Evolutionary conservation across 345 rosid species (phyloP).

Genomic region (Hypericum perforatum): DNA sequence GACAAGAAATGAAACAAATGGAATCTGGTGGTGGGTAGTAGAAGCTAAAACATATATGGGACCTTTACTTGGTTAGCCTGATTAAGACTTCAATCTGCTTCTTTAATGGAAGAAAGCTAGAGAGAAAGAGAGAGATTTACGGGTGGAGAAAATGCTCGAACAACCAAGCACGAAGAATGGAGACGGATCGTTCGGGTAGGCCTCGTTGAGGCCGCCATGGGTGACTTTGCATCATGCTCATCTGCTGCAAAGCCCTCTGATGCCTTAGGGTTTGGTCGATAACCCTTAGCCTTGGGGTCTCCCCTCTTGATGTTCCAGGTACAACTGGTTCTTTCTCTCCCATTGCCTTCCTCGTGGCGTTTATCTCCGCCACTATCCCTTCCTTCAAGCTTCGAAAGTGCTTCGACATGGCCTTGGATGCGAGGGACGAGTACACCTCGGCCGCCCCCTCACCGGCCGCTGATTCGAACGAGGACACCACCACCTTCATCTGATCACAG

Average conservation of each 20-base stretch:
- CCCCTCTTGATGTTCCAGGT: slow-evolving; percentile 65
- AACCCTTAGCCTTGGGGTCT: slow-evolving; percentile 71
- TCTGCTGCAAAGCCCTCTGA: slow-evolving; percentile 87
- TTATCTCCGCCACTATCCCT: slow-evolving; percentile 69
- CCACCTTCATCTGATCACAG: slow-evolving; percentile 87
- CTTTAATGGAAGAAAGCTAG: background rate
- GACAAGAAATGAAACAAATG: no score
- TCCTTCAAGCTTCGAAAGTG: slow-evolving; percentile 89
- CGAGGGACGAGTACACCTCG: slow-evolving; percentile 69
- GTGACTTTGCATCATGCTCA: slow-evolving; percentile 82
- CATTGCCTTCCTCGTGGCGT: slow-evolving; percentile 70
- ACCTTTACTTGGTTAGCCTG: no score
- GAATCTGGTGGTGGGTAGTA: no score
- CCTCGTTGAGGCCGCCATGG: slow-evolving; percentile 99
- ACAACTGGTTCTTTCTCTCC: slow-evolving; percentile 84
- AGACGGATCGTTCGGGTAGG: slow-evolving; percentile 87
- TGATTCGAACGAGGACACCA: slow-evolving; percentile 60
- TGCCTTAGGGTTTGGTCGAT: slow-evolving; percentile 81
- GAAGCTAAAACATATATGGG: no score
- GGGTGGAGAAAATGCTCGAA: slow-evolving; percentile 99
- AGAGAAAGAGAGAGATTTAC: slow-evolving; percentile 32
- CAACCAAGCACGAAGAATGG: slow-evolving; percentile 93
- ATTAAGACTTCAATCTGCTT: background rate
- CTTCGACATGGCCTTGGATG: slow-evolving; percentile 96
- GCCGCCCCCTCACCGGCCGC: slow-evolving; percentile 80